Evolutionary conservation across 345 rosid species (phyloP).

Genomic region (Trapa bicornis): DNA sequence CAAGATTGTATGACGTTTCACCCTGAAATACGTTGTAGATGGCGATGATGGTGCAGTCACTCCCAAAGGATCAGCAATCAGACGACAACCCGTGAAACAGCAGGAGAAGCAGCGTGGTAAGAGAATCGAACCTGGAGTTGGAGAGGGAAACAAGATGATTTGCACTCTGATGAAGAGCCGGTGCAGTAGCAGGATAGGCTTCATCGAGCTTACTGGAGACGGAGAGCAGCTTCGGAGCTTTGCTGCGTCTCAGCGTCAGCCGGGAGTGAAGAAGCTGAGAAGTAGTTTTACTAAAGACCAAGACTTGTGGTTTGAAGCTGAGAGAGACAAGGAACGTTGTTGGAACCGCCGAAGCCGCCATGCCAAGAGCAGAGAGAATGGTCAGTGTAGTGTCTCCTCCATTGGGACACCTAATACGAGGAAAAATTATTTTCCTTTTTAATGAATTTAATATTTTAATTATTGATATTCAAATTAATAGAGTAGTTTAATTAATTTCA

Average conservation of each 20-base stretch:
- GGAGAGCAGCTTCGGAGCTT: constrained; percentile 1
- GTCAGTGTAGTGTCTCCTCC: no score
- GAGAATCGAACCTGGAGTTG: constrained; percentile 2
- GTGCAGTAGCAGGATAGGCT: not conserved
- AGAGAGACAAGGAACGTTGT: no score
- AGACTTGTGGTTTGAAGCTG: no score
- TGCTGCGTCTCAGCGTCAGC: not conserved
- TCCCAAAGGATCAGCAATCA: not conserved
- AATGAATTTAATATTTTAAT: no score
- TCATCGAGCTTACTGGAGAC: constrained; percentile 1
- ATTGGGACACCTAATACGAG: no score
- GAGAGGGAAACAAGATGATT: not conserved
- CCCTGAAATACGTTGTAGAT: constrained; percentile 24
- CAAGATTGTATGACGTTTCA: constrained; percentile 69
- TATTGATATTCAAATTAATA: no score
- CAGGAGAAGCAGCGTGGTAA: not conserved
- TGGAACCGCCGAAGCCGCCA: no score
- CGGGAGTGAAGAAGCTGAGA: no score
- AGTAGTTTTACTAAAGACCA: no score
- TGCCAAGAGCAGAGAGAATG: no score
- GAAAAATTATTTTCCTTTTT: no score
- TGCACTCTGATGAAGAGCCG: not conserved
- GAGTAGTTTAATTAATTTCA: no score
- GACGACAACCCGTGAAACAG: not conserved
- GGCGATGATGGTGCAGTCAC: not conserved